Conservation (phyloP, 2,329 filamentous ascomycete genomes). For the Didymella glomerata region DNA sequence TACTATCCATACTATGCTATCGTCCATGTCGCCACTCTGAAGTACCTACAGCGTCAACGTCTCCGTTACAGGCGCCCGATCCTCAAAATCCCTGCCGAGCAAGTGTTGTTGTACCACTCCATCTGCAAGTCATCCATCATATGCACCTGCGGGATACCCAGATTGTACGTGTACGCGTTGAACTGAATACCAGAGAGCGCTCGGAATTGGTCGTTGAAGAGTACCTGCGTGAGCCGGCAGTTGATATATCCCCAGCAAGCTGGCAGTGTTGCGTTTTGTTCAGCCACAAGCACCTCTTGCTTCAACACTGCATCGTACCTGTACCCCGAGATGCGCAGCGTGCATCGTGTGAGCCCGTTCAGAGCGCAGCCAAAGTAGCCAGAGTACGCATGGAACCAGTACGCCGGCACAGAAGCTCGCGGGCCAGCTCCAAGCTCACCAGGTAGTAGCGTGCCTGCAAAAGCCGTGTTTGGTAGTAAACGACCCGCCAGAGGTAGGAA, state of each 20-base stretch:
- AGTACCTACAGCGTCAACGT: background rate
- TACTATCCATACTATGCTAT: background rate
- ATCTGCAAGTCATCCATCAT: constrained; percentile 60
- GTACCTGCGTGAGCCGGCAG: constrained; percentile 56
- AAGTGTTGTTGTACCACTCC: constrained; percentile 61
- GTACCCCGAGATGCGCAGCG: constrained; percentile 57
- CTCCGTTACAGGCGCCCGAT: constrained; percentile 38
- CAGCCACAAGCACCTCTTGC: constrained; percentile 48
- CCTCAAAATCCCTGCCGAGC: constrained; percentile 55
- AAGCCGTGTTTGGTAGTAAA: constrained; percentile 38
- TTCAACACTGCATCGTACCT: constrained; percentile 50
- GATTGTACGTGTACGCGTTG: constrained; percentile 54
- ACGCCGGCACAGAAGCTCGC: constrained; percentile 53
- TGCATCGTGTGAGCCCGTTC: constrained; percentile 50
- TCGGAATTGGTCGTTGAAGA: constrained; percentile 52
- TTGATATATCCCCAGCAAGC: constrained; percentile 52
- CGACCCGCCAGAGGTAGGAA: constrained; percentile 53
- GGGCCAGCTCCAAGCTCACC: constrained; percentile 60
- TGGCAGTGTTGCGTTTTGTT: constrained; percentile 53
- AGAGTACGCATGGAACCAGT: constrained; percentile 61
- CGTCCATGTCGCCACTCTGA: background rate
- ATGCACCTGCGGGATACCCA: constrained; percentile 52
- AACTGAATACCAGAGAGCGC: constrained; percentile 60
- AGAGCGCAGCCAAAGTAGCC: constrained; percentile 60
- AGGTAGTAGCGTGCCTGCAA: constrained; percentile 48